phyloP scores from a whole-genome alignment of 176 grass and related monocot genomes.

The Zizania latifolia region DNA sequence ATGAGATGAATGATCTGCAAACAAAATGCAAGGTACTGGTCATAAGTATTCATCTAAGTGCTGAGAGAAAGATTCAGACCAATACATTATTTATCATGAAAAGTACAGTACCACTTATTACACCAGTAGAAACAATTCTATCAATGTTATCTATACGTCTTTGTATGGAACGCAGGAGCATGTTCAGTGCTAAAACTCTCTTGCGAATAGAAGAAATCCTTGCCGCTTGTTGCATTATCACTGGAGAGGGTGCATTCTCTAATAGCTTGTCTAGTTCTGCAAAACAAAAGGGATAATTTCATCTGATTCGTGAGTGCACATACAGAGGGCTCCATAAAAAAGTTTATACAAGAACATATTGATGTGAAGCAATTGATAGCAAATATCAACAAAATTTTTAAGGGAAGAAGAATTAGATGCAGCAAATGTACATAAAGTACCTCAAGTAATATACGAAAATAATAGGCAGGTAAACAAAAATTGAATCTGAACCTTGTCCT shows the following conservation, averaged over 20 bases:
- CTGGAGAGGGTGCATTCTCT: slow-evolving; percentile 61
- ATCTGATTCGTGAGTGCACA: neutral
- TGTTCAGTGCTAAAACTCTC: slow-evolving; percentile 76
- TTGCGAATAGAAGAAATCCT: slow-evolving; percentile 74
- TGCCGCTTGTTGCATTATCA: slow-evolving; percentile 68
- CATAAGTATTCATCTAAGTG: neutral
- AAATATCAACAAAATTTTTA: too few species aligned
- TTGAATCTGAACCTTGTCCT: neutral
- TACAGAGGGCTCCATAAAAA: neutral
- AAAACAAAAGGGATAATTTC: neutral
- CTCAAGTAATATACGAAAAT: neutral
- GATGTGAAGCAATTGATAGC: neutral
- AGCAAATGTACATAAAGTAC: neutral
- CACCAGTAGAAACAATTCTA: slow-evolving; percentile 60
- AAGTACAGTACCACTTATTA: slow-evolving; percentile 48
- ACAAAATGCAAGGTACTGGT: neutral
- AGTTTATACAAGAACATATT: neutral
- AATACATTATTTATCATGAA: neutral
- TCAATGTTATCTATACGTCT: slow-evolving; percentile 81
- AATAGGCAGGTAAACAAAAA: neutral
- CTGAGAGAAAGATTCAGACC: neutral
- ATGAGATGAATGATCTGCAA: slow-evolving; percentile 38
- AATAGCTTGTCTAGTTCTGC: slow-evolving; percentile 85
- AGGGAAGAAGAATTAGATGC: too few species aligned
- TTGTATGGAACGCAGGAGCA: slow-evolving; percentile 81